Evolutionary conservation across 1,284 basidiomycete species (phyloP), one percentile per base, ranked within the genome.

Genomic region (Rhodotorula sp.): DNA sequence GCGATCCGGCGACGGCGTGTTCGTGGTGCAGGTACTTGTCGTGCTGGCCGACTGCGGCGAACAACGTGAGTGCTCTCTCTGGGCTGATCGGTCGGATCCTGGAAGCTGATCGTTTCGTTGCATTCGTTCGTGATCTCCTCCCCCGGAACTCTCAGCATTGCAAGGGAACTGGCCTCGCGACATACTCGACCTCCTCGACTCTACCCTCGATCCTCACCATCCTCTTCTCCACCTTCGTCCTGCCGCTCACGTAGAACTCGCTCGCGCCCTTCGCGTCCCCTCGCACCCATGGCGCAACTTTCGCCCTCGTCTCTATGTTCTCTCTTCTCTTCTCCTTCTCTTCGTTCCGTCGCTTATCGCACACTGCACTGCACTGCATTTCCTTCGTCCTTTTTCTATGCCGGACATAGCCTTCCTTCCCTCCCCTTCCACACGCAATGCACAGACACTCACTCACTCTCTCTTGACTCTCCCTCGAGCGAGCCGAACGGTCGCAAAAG

Each of bases 11-110:
- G 77, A 87, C 55, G 22, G 63, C 92, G 29, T 97, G 94, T 79
- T 84, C 87, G 59, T 91, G 94, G 81, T 98, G 95, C 79, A 86
- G 92, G 62, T 95, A 92, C 80, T 81, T 95, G 6, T 92, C 75
- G 70, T 67, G 34, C 68, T 59, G 52, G 48, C 55, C 49, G 32
- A 62, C 39, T 20, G 55, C 56, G 19, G 20, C 49, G 20, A 67
- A 64, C 58, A 70, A 70, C 27, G 59, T 57, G 48, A 49, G 54
- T 47, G 30, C 0, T 0, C 30, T 47, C 19, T 44, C 36, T 10
- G 11, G n/a, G 22, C 20, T 36, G 9, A 9, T 51, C 49, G 49
- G 22, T 24, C 8, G 24, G 24, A 11, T 3, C 11, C n/a, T n/a
- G 49, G 22, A n/a, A 3, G 29, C 10, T 30, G 27, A 52, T 2